These are phyloP conservation scores for Neurospora cerealis DNA, from an alignment of 495 filamentous ascomycete genomes.

Conservation along the genomic window DNA sequence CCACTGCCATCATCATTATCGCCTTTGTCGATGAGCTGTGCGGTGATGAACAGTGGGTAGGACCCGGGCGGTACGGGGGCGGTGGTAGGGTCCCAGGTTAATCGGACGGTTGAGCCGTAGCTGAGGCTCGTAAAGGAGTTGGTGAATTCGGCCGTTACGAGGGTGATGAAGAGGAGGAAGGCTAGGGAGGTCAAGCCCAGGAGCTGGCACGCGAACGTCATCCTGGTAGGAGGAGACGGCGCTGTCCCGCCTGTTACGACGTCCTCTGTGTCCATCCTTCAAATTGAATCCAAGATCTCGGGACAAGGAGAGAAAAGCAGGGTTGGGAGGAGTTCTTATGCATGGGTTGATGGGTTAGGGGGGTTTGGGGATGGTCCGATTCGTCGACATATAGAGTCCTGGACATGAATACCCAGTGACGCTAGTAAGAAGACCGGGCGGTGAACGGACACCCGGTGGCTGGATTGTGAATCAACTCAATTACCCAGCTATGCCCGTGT, in stretches of 20 bases:
- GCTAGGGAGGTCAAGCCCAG: neutral
- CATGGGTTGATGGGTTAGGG: neutral
- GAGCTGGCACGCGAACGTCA: neutral
- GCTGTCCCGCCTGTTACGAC: neutral
- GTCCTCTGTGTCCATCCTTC: neutral
- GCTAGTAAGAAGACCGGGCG: neutral
- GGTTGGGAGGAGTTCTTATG: neutral
- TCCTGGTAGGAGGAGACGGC: neutral
- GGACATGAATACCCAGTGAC: neutral
- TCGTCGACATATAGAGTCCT: neutral
- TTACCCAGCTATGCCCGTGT: neutral
- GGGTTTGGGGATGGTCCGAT: neutral
- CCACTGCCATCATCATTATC: neutral
- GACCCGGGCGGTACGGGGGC: neutral
- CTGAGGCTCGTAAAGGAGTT: neutral
- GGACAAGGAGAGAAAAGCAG: neutral
- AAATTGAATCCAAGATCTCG: neutral
- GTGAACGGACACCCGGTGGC: neutral
- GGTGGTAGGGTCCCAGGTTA: neutral
- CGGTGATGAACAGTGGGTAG: neutral
- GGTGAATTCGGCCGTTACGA: neutral
- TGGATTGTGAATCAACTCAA: neutral
- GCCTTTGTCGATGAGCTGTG: neutral
- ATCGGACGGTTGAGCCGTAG: neutral
- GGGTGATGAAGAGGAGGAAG: neutral